Conservation (phyloP, 2,329 filamentous ascomycete genomes). For the Endoconidiophora polonica region DNA sequence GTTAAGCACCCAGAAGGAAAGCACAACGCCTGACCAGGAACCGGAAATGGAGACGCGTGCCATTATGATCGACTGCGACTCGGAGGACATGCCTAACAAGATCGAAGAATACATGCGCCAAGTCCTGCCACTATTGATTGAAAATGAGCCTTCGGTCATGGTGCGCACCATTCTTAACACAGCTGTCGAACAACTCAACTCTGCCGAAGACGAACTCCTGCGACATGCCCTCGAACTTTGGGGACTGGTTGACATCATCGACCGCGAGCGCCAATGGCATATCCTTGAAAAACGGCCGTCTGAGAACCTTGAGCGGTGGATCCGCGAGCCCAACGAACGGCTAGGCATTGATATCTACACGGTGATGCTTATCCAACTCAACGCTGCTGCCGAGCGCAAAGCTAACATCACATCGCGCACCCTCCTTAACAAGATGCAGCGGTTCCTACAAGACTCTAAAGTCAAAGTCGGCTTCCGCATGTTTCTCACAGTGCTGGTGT, state of each 20-base stretch:
- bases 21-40: constrained; percentile 17
- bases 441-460: constrained; percentile 43
- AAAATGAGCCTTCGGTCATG: constrained; percentile 42
- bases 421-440: constrained; percentile 43
- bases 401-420: constrained; percentile 41
- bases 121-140: constrained; percentile 39
- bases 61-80: constrained; percentile 44
- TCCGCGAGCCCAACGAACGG: constrained; percentile 31
- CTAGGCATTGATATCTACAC: constrained; percentile 40
- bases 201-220: constrained; percentile 36
- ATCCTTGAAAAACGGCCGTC: constrained; percentile 32
- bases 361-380: constrained; percentile 46
- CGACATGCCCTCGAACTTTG: constrained; percentile 45
- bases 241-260: constrained; percentile 48
- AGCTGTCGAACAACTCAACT: constrained; percentile 29
- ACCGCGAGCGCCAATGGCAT: constrained; percentile 45
- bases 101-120: constrained; percentile 44
- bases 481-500: constrained; percentile 44
- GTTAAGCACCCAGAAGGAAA: constrained; percentile 20
- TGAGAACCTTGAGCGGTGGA: constrained; percentile 26
- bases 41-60: constrained; percentile 23
- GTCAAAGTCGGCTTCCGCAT: constrained; percentile 42
- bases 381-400: constrained; percentile 46
- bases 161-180: constrained; percentile 41
- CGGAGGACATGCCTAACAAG: constrained; percentile 41